Evolutionary conservation across 129 eudicot species (phyloP), one percentile per base, ranked within the genome.

Genomic region (Chrysanthemum seticuspe): DNA sequence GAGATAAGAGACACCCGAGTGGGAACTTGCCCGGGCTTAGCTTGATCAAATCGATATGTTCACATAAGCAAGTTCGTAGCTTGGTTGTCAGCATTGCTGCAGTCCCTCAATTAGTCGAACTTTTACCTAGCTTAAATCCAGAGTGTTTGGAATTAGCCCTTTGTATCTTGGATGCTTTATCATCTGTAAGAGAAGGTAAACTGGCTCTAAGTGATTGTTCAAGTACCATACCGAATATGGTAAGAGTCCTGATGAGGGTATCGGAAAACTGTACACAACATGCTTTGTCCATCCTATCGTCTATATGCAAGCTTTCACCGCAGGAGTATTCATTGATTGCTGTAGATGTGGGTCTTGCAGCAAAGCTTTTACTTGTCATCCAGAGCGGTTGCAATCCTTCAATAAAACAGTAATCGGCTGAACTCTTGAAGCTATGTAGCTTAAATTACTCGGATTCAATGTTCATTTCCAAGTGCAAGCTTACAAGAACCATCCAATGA

Each of bases 401-500:
- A 54, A 58, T 84, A 19, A 84, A 84, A 71, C 88, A 81, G 19
- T 60, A 72, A 31, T 84, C 88, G 6, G 78, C 83, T 2, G 88
- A 84, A 66, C 81, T 84, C 4, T 81, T 84, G 57, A 84, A 84
- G 83, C 81, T 84, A 0, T 84, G 88, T 74, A 84, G 88, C 65
- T 74, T 84, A 49, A 84, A 84, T 71, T 84, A 78, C 44, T 63
- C 85, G 2, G 88, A 77, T 71, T 81, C 88, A 29, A 81, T 84
- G 60, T 84, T 84, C 64, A 81, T 84, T 15, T 84, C 88, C 57
- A 81, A 84, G 72, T 84, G 88, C 79, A 84, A 84, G 81, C 81
- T 84, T 45, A 84, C 88, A 27, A 74, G 88, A 78, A 81, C 88
- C 19, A 78, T 78, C 7, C 73, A 81, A 51, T 84, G 76, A 80